These are phyloP conservation scores for Yarrowia porcina DNA, from an alignment of 805 yeast species.

Conservation along the genomic window DNA sequence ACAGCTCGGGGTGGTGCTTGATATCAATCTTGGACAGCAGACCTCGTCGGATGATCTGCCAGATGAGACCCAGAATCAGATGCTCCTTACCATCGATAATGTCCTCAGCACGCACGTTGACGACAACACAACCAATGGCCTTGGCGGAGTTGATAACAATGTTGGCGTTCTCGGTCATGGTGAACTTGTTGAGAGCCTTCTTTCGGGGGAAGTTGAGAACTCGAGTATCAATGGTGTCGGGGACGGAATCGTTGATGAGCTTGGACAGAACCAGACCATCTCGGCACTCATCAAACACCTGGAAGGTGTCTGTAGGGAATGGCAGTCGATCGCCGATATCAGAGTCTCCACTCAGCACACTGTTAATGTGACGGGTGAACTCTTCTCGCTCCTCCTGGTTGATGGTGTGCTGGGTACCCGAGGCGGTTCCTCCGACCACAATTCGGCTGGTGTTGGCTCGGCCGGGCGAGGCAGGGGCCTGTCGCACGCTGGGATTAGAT, in stretches of 20 bases:
- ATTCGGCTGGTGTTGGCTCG: slow-evolving; percentile 47
- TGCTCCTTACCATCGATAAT: slow-evolving; percentile 96
- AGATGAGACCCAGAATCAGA: slow-evolving; percentile 86
- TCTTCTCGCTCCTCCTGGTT: slow-evolving; percentile 95
- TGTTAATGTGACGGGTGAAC: slow-evolving; percentile 93
- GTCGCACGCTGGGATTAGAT: slow-evolving; percentile 18
- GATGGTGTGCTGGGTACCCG: slow-evolving; percentile 93
- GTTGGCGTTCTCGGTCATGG: slow-evolving; percentile 95
- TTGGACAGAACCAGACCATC: slow-evolving; percentile 92
- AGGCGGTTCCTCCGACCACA: slow-evolving; percentile 77
- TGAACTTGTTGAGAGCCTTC: slow-evolving; percentile 84
- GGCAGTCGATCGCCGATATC: slow-evolving; percentile 85
- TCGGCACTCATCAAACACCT: slow-evolving; percentile 91
- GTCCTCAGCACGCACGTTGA: slow-evolving; percentile 96
- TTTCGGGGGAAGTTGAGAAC: slow-evolving; percentile 85
- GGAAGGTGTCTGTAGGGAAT: slow-evolving; percentile 89
- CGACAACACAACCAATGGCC: slow-evolving; percentile 98
- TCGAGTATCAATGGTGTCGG: slow-evolving; percentile 97
- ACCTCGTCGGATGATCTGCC: slow-evolving; percentile 98
- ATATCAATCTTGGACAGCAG: slow-evolving; percentile 91
- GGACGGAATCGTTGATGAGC: slow-evolving; percentile 94
- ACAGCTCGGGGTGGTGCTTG: slow-evolving; percentile 92
- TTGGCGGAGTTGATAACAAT: slow-evolving; percentile 97
- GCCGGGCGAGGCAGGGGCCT: slow-evolving; percentile 28
- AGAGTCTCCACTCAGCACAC: slow-evolving; percentile 83